Conservation (phyloP, 2,329 filamentous ascomycete species). For the Trichoderma koningii region DNA sequence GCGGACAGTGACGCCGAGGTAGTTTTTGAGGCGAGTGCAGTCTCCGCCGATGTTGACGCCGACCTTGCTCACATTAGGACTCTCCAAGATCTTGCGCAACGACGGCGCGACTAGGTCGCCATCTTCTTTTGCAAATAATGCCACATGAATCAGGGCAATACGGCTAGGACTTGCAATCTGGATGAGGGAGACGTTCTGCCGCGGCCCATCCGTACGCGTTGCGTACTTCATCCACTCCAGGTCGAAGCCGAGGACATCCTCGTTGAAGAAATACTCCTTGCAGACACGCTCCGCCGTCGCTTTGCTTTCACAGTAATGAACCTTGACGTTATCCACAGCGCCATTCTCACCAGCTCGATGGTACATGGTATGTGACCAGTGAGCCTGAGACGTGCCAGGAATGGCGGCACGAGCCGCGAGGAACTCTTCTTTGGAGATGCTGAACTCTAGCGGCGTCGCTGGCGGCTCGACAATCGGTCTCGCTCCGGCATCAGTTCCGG, state of each 20-base stretch:
- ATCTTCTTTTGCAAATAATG: conserved; percentile 54
- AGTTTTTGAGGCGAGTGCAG: conserved; percentile 66
- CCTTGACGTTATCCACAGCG: conserved; percentile 56
- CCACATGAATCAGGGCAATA: conserved; percentile 80
- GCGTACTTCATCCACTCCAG: conserved; percentile 75
- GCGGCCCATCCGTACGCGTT: conserved; percentile 50
- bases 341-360: conserved; percentile 50
- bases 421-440: conserved; percentile 38
- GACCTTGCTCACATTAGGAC: conserved; percentile 67
- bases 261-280: conserved; percentile 64
- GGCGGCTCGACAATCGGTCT: conserved; percentile 31
- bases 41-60: conserved; percentile 77
- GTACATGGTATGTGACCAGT: conserved; percentile 71
- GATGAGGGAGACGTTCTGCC: conserved; percentile 75
- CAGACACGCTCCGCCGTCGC: conserved; percentile 67
- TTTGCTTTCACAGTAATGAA: conserved; percentile 76
- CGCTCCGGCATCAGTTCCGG: too few species aligned
- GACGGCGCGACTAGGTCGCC: conserved; percentile 68
- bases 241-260: conserved; percentile 81
- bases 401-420: conserved; percentile 50
- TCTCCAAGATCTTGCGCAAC: conserved; percentile 72
- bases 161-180: conserved; percentile 77
- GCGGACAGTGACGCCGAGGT: conserved; percentile 62
- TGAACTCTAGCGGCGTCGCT: conserved; percentile 36
- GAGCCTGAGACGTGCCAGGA: conserved; percentile 52